Evolutionary conservation across 805 yeast species (phyloP), one percentile per base, ranked within the genome.

Genomic region (Metschnikowia continentalis): DNA sequence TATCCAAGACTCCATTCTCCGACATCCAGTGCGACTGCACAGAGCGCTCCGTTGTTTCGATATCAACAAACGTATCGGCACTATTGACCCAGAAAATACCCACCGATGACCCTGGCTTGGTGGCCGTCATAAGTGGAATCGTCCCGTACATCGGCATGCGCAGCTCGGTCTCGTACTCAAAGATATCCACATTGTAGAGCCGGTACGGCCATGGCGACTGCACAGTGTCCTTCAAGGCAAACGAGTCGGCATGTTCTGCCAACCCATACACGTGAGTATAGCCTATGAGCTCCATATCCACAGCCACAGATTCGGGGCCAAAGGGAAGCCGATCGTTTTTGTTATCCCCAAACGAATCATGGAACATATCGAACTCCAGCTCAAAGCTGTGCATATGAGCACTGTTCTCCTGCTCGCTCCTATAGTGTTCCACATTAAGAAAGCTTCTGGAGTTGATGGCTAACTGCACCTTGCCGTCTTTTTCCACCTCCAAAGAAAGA

Each of bases 131-230:
- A 42, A 91, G 82, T 2, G 99, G 99, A 59, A 94, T 89, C 0
- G 96, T 75, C 1, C 99, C 99, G 63, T 94, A 94, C 96, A 91
- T 90, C 42, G 98, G 90, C 76, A 86, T 75, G 50, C 83, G 82
- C 36, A 96, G 85, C 54, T 88, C 81, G 1, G 84, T 76, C 58
- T 88, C 95, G 65, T 94, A 94, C 68, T 94, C 97, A 68, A 94
- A 94, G 35, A 92, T 92, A 65, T 94, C 99, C 30, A 91, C 97
- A 60, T 94, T 92, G 74, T 71, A 94, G 40, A 94, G 72, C 42
- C 99, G 77, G 67, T 94, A 94, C 2, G 98, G 98, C 44, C 62
- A 52, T 49, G 84, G 87, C 1, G 71, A 51, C 11, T 57, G 62
- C 0, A 71, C 59, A 0, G 98, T 91, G 56, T 88, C 92, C 50